Evolutionary conservation across 2,329 filamentous ascomycete species (phyloP), one percentile per base, ranked within the genome.

Genomic region (Cercospora sesami): DNA sequence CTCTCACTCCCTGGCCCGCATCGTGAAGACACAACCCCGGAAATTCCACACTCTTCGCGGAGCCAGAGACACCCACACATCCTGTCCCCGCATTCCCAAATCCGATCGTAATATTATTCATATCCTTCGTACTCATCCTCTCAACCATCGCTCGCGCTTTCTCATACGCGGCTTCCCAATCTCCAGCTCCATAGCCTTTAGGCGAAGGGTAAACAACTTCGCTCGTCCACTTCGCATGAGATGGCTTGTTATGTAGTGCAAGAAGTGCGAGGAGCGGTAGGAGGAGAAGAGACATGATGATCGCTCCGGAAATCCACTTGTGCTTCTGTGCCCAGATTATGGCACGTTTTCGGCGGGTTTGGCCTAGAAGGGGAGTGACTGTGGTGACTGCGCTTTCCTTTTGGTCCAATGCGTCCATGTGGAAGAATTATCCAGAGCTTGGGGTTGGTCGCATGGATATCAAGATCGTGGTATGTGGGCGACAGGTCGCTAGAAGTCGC

Each of bases 21-120:
- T 83, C 81, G 18, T 79, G 75, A 10, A 82, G 72, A 69, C 81
- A 82, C 23, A 83, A 63, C 4, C 79, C 80, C 5, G 79, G 78
- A 65, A 80, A 82, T 10, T 76, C 77, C 14, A 81, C 69, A 42
- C 77, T 73, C 5, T 73, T 73, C 21, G 78, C 75, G 16, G 75
- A 73, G 8, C 78, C 75, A 67, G 76, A 79, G 61, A 79, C 75
- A 9, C 80, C 80, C 30, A 77, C 75, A 68, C 79, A 81, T 18
- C 78, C 76, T 30, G 72, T 78, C n/a, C 73, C 68, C 10, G 68
- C 68, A 36, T 74, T 75, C 6, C 69, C 64, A 42, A 74, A 73
- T 8, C 78, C 78, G 18, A 78, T 70, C 8, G 78, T 80, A 68
- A 80, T 68, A 61, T 79, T 79, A 66, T 78, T 77, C 75, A 79